Evolutionary conservation across 768 basidiomycete species (phyloP), one percentile per base, ranked within the genome.

Genomic region (Russula virescens): DNA sequence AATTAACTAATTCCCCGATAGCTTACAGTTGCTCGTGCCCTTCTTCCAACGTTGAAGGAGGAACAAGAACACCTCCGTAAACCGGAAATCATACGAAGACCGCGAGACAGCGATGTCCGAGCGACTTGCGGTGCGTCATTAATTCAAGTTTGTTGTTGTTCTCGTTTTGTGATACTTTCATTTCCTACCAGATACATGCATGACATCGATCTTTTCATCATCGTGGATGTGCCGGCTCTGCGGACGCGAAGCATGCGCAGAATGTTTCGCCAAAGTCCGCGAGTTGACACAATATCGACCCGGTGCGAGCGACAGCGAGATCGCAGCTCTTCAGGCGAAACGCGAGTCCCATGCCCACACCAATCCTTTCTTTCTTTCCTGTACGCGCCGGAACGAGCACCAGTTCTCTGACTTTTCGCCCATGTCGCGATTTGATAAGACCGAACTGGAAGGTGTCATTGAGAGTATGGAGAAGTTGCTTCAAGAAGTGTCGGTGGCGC

Each of bases 211-310:
- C 61, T 96, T 96, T 73, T 88, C 89, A 7, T 86, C 84, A 61
- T 88, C 86, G 34, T 96, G 90, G 85, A 89, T 95, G 83, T 96
- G 94, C 72, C 81, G 88, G n/a, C 71, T 83, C 43, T 98, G 95
- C 72, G 95, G 92, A 5, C 84, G 91, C 11, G 95, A 97, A 74
- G 85, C 89, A 10, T 98, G 95, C 71, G 79, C 85, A 1, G 89
- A 91, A 63, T 97, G 95, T 71, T 90, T 83, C 69, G 77, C 80
- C 28, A 86, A 83, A 66, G 83, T 95, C 56, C 74, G 76, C 59
- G 83, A 85, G 16, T 75, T 89, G 40, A 90, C 87, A 10, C 74
- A 77, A 62, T 82, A 81, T 63, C 78, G 76, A 31, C 73, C 77
- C 2, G 79, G 76, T 35, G 80, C 81, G 5, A 75, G 76, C 10